Conservation (phyloP, 2,329 filamentous ascomycete species). For the Gaeumannomyces tritici region DNA sequence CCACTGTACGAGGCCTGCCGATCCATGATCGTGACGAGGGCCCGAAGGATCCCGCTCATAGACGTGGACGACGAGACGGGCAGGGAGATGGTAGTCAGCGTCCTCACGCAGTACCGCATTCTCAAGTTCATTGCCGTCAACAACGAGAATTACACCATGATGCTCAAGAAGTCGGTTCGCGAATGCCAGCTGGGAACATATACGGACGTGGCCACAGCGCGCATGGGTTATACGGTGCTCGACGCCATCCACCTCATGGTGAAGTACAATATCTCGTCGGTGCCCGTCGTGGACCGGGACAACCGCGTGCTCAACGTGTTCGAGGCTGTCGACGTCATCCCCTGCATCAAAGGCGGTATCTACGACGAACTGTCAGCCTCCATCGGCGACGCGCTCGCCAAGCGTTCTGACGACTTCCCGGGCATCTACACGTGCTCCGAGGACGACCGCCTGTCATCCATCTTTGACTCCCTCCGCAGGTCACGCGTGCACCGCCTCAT, state of each 20-base stretch:
- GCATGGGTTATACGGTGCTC: constrained; percentile 84
- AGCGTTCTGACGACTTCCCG: constrained; percentile 80
- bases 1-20: constrained; percentile 93
- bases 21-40: constrained; percentile 87
- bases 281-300: constrained; percentile 80
- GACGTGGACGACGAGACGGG: constrained; percentile 92
- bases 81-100: constrained; percentile 86
- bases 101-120: constrained; percentile 96
- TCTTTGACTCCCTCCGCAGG: constrained; percentile 94
- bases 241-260: constrained; percentile 93
- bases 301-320: constrained; percentile 85
- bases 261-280: constrained; percentile 83
- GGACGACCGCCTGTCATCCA: constrained; percentile 84
- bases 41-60: constrained; percentile 85
- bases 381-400: constrained; percentile 82
- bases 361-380: constrained; percentile 84
- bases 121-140: constrained; percentile 99
- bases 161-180: constrained; percentile 76
- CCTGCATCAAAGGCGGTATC: constrained; percentile 83
- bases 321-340: constrained; percentile 94
- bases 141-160: constrained; percentile 71
- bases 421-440: constrained; percentile 95
- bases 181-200: constrained; percentile 85
- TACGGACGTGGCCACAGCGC: constrained; percentile 66
- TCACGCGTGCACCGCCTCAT: constrained; percentile 89